phyloP scores from a whole-genome alignment of 768 basidiomycete species.

The Dioszegia hungarica region DNA sequence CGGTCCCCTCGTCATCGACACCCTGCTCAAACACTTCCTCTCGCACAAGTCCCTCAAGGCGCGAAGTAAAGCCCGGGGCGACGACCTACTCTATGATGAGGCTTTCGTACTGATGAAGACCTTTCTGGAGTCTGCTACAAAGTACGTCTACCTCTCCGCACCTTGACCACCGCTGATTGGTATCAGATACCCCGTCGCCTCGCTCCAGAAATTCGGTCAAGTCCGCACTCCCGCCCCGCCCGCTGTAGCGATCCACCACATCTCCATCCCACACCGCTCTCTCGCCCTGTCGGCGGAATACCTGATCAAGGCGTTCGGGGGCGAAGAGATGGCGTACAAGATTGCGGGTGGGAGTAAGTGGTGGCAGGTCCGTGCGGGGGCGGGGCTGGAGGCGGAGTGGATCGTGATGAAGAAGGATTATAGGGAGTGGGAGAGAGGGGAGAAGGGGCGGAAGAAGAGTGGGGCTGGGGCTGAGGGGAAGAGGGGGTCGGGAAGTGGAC shows the following conservation, averaged over 20 bases:
- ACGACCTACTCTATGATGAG: conserved; percentile 73
- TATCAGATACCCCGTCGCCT: conserved; percentile 69
- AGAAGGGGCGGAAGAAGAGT: conserved; percentile 18
- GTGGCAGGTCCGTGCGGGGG: conserved; percentile 90
- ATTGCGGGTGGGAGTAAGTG: conserved; percentile 87
- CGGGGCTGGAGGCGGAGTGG: conserved; percentile 85
- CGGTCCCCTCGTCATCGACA: conserved; percentile 50
- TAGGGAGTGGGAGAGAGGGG: conserved; percentile 55
- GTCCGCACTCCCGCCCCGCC: conserved; percentile 78
- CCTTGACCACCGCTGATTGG: not conserved
- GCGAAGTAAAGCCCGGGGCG: conserved; percentile 53
- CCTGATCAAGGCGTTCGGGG: conserved; percentile 74
- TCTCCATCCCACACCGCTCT: conserved; percentile 66
- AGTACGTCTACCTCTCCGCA: conserved; percentile 22
- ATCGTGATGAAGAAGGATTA: conserved; percentile 78
- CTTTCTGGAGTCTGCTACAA: conserved; percentile 68
- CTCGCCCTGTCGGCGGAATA: conserved; percentile 70
- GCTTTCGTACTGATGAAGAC: conserved; percentile 67
- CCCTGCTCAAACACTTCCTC: conserved; percentile 80
- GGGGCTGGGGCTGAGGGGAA: conserved; percentile 7
- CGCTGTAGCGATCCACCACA: conserved; percentile 68
- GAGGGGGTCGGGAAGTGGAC: not conserved
- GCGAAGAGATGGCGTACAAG: conserved; percentile 62
- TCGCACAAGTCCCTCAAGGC: conserved; percentile 53
- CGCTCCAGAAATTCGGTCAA: conserved; percentile 69